phyloP scores from a whole-genome alignment of 768 basidiomycete genomes.

The Psilocybe sp. region DNA sequence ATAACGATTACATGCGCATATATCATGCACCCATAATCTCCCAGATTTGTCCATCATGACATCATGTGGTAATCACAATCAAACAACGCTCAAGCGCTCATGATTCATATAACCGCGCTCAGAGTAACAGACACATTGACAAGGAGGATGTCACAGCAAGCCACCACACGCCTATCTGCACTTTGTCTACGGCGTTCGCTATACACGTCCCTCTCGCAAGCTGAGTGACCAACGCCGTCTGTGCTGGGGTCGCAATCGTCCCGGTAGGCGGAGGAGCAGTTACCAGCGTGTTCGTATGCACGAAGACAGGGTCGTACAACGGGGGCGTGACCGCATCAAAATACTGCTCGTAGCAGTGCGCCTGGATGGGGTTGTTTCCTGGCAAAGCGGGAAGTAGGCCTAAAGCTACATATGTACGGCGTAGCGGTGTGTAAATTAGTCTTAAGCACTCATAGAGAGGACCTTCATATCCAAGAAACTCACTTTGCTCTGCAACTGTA shows the following conservation, averaged over 20 bases:
- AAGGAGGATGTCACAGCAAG: too few relatives aligned
- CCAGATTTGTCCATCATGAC: too few relatives aligned
- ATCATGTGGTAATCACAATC: too few relatives aligned
- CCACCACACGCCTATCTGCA: not conserved
- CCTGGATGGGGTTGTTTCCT: not conserved
- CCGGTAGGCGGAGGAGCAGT: conserved; percentile 13
- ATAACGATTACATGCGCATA: too few relatives aligned
- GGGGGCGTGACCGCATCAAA: conserved; percentile 23
- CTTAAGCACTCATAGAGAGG: too few relatives aligned
- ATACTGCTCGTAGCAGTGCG: conserved; percentile 22
- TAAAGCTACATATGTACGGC: too few relatives aligned
- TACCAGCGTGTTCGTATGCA: conserved; percentile 11
- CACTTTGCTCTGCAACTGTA: conserved; percentile 33
- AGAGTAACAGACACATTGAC: too few relatives aligned
- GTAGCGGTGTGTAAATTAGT: too few relatives aligned
- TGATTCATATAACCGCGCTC: too few relatives aligned
- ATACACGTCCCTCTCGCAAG: conserved; percentile 24
- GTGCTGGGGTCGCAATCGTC: conserved; percentile 18
- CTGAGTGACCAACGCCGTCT: conserved; percentile 17
- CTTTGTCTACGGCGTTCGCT: conserved; percentile 6
- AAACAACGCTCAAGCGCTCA: too few relatives aligned
- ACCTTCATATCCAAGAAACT: not conserved
- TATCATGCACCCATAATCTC: too few relatives aligned
- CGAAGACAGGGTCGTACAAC: conserved; percentile 23
- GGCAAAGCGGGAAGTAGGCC: too few relatives aligned